Conservation (phyloP, 345 rosid species). For the Boechera retrofracta region DNA sequence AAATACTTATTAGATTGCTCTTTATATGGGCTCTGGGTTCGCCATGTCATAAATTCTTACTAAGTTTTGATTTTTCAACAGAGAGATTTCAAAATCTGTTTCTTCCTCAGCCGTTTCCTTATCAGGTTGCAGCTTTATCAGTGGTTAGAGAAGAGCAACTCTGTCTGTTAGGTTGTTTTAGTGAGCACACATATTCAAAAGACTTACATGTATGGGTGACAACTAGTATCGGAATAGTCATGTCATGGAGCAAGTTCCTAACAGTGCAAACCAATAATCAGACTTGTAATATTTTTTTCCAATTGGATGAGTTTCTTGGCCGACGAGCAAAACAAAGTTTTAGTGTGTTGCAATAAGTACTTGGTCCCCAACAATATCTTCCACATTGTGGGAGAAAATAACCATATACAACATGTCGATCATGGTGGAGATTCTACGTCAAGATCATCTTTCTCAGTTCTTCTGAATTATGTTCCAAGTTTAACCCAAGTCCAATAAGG, state of each 20-base stretch:
- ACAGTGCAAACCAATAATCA: too few species aligned
- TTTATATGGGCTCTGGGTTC: too few species aligned
- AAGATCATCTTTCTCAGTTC: not conserved
- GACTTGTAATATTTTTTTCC: too few species aligned
- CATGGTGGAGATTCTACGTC: not conserved
- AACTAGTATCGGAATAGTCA: not conserved
- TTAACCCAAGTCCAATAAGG: not conserved
- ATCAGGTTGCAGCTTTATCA: not conserved
- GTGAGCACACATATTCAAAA: rapidly evolving
- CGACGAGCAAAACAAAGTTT: not conserved
- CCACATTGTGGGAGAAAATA: not conserved
- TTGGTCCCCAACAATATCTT: not conserved
- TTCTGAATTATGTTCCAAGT: not conserved
- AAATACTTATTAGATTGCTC: not conserved
- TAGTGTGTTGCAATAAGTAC: not conserved
- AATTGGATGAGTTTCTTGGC: not conserved
- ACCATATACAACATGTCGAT: not conserved
- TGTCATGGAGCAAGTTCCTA: not conserved
- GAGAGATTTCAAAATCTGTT: not conserved
- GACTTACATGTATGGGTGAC: not conserved
- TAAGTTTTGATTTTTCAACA: constrained; percentile 7
- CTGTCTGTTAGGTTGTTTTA: not conserved
- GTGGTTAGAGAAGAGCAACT: constrained; percentile 1
- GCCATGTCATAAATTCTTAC: not conserved
- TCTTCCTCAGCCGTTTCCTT: not conserved